A percentile compares a stretch with the other conserved stretches of the same genome.
Conservation (phyloP, 1,139 yeast genomes). For the Yarrowia galli region DNA sequence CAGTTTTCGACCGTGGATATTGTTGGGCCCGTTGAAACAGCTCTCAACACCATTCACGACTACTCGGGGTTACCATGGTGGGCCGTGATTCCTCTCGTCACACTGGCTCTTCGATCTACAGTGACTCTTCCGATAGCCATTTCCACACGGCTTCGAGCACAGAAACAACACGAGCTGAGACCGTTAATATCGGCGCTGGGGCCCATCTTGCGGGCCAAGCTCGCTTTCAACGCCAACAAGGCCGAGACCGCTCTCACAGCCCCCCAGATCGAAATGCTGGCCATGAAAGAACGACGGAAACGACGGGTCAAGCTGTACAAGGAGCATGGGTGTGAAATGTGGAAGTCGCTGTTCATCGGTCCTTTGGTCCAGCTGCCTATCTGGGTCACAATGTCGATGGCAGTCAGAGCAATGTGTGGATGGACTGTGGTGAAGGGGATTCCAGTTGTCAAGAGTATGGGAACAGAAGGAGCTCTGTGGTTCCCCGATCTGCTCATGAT, state of each 20-base stretch:
- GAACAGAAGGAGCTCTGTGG: slow-evolving; percentile 67
- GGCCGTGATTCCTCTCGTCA: slow-evolving; percentile 75
- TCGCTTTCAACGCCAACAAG: slow-evolving; percentile 59
- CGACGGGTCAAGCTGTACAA: slow-evolving; percentile 75
- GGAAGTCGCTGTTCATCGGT: slow-evolving; percentile 72
- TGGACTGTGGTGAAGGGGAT: slow-evolving; percentile 58
- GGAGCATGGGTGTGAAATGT: slow-evolving; percentile 71
- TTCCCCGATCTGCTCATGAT: slow-evolving; percentile 62
- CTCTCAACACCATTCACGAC: slow-evolving; percentile 19
- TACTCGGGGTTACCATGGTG: slow-evolving; percentile 80
- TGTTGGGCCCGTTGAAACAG: slow-evolving; percentile 14
- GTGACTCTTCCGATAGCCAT: slow-evolving; percentile 84
- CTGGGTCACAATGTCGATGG: slow-evolving; percentile 82
- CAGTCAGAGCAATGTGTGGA: slow-evolving; percentile 78
- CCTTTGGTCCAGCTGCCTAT: slow-evolving; percentile 87
- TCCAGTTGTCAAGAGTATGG: slow-evolving; percentile 63
- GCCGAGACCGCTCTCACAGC: slow-evolving; percentile 56
- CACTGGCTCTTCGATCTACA: slow-evolving; percentile 66
- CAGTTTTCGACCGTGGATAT: slow-evolving; percentile 30
- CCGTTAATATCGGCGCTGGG: slow-evolving; percentile 74
- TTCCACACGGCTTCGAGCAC: slow-evolving; percentile 69
- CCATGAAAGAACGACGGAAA: slow-evolving; percentile 78
- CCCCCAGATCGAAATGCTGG: slow-evolving; percentile 75
- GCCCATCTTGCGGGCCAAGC: slow-evolving; percentile 74
- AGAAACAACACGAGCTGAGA: slow-evolving; percentile 68